Evolutionary conservation across 225 moss, liverwort and hornwort genomes (phyloP).

Genomic region (Bryoerythrophyllum caledonicum): DNA sequence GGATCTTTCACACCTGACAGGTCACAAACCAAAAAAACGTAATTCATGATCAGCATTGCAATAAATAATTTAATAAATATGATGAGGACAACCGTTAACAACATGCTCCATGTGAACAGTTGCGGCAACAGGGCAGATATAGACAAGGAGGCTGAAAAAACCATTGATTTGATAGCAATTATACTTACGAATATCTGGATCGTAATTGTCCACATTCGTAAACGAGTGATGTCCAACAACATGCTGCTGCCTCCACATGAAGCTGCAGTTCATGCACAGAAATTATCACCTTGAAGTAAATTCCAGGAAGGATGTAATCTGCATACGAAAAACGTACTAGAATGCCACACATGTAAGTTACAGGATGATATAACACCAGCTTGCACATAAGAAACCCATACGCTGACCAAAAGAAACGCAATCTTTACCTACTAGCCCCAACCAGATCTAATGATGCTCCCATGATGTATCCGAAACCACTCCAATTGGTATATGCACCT

Average conservation of each 20-base stretch:
- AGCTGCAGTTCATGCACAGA: slow-evolving; percentile 49
- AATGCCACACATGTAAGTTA: not conserved
- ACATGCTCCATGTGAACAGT: slow-evolving; percentile 4
- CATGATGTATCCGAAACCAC: slow-evolving; percentile 84
- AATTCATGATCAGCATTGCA: not conserved
- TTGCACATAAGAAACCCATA: not conserved
- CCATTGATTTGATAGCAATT: not conserved
- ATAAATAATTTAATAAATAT: too few species aligned
- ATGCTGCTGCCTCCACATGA: slow-evolving; percentile 99
- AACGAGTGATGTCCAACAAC: slow-evolving; percentile 97
- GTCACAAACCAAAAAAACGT: not conserved
- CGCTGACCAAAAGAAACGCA: not conserved
- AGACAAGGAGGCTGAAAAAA: not conserved
- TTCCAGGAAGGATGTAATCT: not conserved
- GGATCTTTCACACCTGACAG: slow-evolving; percentile 93
- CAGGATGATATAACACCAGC: slow-evolving; percentile 2
- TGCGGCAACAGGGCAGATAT: not conserved
- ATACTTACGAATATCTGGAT: slow-evolving; percentile 95
- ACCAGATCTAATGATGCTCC: slow-evolving; percentile 88
- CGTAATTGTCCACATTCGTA: slow-evolving; percentile 90
- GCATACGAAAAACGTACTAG: not conserved
- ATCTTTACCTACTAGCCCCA: slow-evolving; percentile 83
- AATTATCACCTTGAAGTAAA: not conserved
- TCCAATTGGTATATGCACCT: slow-evolving; percentile 87
- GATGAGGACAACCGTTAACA: not conserved